phyloP scores from a whole-genome alignment of 495 filamentous ascomycete genomes.

The Friedmanniomyces endolithicus region DNA sequence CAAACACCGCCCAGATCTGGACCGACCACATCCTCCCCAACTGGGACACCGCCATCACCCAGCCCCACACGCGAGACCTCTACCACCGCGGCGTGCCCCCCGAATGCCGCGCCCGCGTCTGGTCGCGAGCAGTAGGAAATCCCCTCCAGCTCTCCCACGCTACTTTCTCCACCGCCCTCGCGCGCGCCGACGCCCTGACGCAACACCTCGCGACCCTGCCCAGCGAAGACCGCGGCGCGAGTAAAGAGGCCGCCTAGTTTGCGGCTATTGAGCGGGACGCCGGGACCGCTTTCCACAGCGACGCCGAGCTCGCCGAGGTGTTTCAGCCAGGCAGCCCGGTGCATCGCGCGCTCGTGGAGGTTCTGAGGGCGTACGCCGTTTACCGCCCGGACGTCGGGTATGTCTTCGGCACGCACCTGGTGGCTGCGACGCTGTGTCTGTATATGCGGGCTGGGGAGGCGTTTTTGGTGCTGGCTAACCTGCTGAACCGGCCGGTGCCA shows the following conservation, averaged over 20 bases:
- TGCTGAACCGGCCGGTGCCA: slow-evolving; percentile 77
- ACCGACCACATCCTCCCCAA: slow-evolving; percentile 76
- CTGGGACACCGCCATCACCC: slow-evolving; percentile 64
- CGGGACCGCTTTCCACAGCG: slow-evolving; percentile 57
- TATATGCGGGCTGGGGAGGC: slow-evolving; percentile 60
- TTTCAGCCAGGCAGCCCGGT: slow-evolving; percentile 63
- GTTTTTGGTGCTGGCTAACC: slow-evolving; percentile 78
- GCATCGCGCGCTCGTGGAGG: slow-evolving; percentile 62
- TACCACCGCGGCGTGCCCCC: slow-evolving; percentile 91
- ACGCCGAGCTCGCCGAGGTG: slow-evolving; percentile 69
- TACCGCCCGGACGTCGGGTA: slow-evolving; percentile 92
- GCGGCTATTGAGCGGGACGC: slow-evolving; percentile 58
- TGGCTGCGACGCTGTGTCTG: slow-evolving; percentile 76
- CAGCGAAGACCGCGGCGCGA: slow-evolving; percentile 25
- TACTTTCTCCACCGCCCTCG: slow-evolving; percentile 67
- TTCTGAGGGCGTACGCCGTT: slow-evolving; percentile 81
- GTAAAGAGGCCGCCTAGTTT: slow-evolving; percentile 52
- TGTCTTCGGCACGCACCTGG: slow-evolving; percentile 70
- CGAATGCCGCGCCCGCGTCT: slow-evolving; percentile 67
- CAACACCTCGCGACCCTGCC: slow-evolving; percentile 10
- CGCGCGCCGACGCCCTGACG: slow-evolving; percentile 57
- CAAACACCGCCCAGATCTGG: slow-evolving; percentile 61
- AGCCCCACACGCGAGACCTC: slow-evolving; percentile 67
- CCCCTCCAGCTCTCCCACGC: slow-evolving; percentile 64
- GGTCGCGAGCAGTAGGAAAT: slow-evolving; percentile 79